These are phyloP conservation scores for Hibiscus tridactylites DNA, from an alignment of 345 rosid species.

Conservation along the genomic window DNA sequence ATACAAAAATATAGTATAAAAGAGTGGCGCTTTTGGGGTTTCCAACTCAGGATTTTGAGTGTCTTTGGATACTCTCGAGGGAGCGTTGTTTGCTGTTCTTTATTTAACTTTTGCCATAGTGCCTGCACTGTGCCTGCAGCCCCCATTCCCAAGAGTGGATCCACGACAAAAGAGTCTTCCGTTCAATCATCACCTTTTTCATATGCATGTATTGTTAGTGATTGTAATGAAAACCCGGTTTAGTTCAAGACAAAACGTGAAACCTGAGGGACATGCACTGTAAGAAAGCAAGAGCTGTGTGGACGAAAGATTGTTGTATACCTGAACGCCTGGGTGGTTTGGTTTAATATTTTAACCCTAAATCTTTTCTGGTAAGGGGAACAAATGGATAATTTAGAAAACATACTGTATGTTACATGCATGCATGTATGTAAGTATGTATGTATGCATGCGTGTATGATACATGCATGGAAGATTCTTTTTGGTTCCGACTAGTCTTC, in stretches of 20 bases:
- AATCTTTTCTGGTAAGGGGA: not conserved
- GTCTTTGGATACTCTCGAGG: slow-evolving; percentile 34
- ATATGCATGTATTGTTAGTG: not conserved
- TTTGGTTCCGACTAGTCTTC: not conserved
- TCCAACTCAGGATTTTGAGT: slow-evolving; percentile 26
- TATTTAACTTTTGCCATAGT: slow-evolving; percentile 25
- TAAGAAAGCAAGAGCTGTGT: not conserved
- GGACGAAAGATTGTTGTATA: not conserved
- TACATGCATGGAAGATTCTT: too few species aligned
- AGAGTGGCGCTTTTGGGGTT: slow-evolving; percentile 20
- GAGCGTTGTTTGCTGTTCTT: slow-evolving; percentile 37
- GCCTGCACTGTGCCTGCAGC: slow-evolving; percentile 33
- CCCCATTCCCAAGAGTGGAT: slow-evolving; percentile 29
- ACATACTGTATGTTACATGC: not conserved
- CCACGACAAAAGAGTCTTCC: slow-evolving; percentile 31
- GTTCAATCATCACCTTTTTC: slow-evolving; percentile 27
- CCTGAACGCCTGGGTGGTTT: not conserved
- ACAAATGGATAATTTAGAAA: not conserved
- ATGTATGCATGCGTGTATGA: too few species aligned
- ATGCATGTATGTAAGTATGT: too few species aligned
- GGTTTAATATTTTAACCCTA: not conserved
- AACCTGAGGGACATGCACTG: not conserved
- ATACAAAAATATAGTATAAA: not conserved
- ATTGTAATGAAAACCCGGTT: not conserved
- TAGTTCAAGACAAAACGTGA: not conserved